Base-by-base conservation (phyloP, 2,329 filamentous ascomycete genomes). In the Parasarocladium wereldwijsianum region DNA sequence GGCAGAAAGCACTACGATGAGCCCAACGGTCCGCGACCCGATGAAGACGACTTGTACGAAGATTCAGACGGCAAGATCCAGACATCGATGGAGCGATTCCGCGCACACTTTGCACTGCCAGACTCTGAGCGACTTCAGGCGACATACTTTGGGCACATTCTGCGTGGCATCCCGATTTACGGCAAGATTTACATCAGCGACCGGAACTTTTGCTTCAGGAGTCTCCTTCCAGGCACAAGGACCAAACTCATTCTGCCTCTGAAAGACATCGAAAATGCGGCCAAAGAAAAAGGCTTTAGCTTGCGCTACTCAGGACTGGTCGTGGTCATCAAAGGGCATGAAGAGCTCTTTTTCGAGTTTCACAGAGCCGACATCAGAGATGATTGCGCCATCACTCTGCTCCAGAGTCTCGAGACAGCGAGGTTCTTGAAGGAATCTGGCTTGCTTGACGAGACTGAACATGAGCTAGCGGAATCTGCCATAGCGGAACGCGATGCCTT, bases 321-420 rank as follows among this genome's bases (percentile, higher is more conserved):
- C 0, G 62, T 96, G n/a, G 80, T 93, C 4, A 92, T 98, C 38
- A 76, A 80, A 31, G 90, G 86, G 1, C 84, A 94, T 37, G 90
- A 96, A 49, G 90, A 96, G 52, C 58, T 98, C 1, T 96, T 96
- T 52, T 96, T 98, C 44, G 87, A 98, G 49, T 96, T 96, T 46
- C 69, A 70, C 31, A 69, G 76, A 27, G 61, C 69, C 2, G 85
- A 85, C 19, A 65, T 76, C 34, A 75, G 90, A 32, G 87, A 98
- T 44, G 87, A 96, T 50, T 94, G 86, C 46, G 73, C 79, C 3
- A 70, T 93, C 17, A 92, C 80, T 5, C 53, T 94, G 12, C 63
- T 92, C 22, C 77, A 79, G 34, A 73, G 71, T 31, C 58, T 96
- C 1, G 84, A 93, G 41, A 72, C 72, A 5, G 66, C 70, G 4